These are phyloP conservation scores for Brassica nigra DNA, from an alignment of 345 rosid species.

Conservation along the genomic window DNA sequence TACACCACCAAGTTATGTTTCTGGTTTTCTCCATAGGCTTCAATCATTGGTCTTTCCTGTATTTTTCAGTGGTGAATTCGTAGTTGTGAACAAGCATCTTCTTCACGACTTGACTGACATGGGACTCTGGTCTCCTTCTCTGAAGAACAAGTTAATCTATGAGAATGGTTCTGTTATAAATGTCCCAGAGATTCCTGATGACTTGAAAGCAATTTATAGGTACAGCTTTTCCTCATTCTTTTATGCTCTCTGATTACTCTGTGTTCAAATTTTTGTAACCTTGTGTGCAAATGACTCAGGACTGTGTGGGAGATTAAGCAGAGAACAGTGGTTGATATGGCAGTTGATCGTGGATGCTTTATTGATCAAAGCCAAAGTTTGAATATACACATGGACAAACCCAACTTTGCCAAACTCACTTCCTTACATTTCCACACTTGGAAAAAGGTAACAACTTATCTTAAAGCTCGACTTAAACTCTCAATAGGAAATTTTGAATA, in stretches of 20 bases:
- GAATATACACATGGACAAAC: constrained; percentile 89
- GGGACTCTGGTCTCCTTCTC: constrained; percentile 79
- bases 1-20: not conserved
- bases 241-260: not conserved
- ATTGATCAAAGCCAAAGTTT: constrained; percentile 96
- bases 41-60: constrained; percentile 6
- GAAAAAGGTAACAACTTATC: constrained; percentile 61
- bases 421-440: constrained; percentile 83
- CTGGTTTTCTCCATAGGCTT: not conserved
- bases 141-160: constrained; percentile 76
- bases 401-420: constrained; percentile 77
- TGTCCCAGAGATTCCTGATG: constrained; percentile 69
- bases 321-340: constrained; percentile 86
- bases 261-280: not conserved
- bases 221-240: constrained; percentile 27
- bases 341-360: constrained; percentile 86
- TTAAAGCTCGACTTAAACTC: not conserved
- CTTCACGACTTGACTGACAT: constrained; percentile 89
- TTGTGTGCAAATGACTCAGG: constrained; percentile 43
- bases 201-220: constrained; percentile 75
- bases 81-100: constrained; percentile 96
- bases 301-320: constrained; percentile 99
- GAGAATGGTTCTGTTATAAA: constrained; percentile 80
- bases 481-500: not conserved
- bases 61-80: constrained; percentile 78